Base-by-base conservation (phyloP, 768 basidiomycete genomes). In the Mycena galopus region DNA sequence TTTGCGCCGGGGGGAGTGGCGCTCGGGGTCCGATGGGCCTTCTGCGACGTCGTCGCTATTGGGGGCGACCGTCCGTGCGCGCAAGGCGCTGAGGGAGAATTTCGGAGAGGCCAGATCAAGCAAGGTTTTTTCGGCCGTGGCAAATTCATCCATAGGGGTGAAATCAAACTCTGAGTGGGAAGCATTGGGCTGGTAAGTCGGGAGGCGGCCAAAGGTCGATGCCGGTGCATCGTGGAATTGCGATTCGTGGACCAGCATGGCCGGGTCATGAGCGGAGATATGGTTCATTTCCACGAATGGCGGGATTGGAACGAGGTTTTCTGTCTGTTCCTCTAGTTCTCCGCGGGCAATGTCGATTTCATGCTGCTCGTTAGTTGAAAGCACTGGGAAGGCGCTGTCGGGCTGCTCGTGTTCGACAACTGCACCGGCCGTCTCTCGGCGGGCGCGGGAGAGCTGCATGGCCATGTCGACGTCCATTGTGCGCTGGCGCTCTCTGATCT, bases 401-500 rank as follows among this genome's bases (percentile, higher is more conserved):
- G 82, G 71, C 76, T 82, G 67, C 72, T 80, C 80, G 61, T 82
- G 67, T 71, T 80, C 80, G 61, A 84, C 78, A 73, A 84, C 81
- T 16, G 84, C 75, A 29, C 86, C 72, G 5, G 90, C 77, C 0
- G 92, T 92, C 61, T 91, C 91, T 71, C 92, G 86, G 25, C 94
- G 88, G 1, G 93, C 93, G 25, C 89, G 86, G 27, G 92, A 93
- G 50, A 93, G 88, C 35, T 93, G 92, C 79, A 94, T 88, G 64
- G 94, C 95, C 93, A 96, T 95, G 77, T 97, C 96, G 0, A 94
- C 94, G 77, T 98, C 97, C 92, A 98, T 94, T 8, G 95, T 91
- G 39, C 94, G 89, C 85, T 98, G 96, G 23, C 96, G 90, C 81
- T 98, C 96, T 65, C 92, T 86, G 23, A 90, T 90, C 64, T 94